Conservation (phyloP, 2,329 filamentous ascomycete genomes). For the Ceratocystis albifundus region DNA sequence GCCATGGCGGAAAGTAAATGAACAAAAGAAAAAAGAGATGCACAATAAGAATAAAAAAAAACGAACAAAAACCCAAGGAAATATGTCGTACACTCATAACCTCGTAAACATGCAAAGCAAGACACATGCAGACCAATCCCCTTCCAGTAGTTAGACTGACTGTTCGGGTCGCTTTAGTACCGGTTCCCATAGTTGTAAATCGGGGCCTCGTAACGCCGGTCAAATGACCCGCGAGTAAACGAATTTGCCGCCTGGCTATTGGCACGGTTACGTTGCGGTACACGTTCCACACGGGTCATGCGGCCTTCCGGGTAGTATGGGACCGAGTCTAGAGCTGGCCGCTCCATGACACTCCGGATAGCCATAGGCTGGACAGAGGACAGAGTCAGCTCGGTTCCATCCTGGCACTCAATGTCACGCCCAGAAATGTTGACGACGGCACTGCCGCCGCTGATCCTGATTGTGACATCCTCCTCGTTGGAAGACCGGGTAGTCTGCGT, state of each 20-base stretch:
- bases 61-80: conserved; percentile 23
- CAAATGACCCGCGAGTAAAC: conserved; percentile 28
- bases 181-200: conserved; percentile 13
- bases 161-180: not conserved
- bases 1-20: not conserved
- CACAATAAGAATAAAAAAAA: conserved; percentile 25
- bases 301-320: conserved; percentile 38
- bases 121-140: conserved; percentile 1
- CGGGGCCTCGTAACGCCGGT: conserved; percentile 21
- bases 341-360: conserved; percentile 39
- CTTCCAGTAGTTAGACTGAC: not conserved
- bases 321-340: conserved; percentile 34
- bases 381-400: conserved; percentile 51
- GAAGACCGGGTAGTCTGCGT: conserved; percentile 48
- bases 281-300: conserved; percentile 35
- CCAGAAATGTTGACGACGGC: conserved; percentile 46
- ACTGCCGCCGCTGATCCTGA: conserved; percentile 46
- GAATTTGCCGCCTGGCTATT: conserved; percentile 40
- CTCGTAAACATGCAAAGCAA: conserved; percentile 23
- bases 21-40: conserved; percentile 25
- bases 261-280: conserved; percentile 37
- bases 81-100: conserved; percentile 22
- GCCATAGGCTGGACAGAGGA: conserved; percentile 31
- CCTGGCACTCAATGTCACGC: conserved; percentile 46
- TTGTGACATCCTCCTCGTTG: conserved; percentile 47